Conservation (phyloP, 441 rosid genomes). For the Rhodomyrtus psidioides region DNA sequence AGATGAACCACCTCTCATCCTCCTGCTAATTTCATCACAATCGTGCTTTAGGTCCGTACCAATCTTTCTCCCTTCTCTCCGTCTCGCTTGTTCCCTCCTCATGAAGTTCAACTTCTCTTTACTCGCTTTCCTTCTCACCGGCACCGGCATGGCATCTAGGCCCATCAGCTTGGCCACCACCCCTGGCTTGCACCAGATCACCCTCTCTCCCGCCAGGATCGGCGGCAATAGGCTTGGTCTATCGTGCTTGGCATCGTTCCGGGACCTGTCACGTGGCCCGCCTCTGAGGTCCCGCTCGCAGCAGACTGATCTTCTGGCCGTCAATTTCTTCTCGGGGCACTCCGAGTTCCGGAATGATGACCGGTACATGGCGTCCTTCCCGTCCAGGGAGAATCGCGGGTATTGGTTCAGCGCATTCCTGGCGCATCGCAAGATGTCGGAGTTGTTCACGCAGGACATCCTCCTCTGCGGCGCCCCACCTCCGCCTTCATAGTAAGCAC, state of each 20-base stretch:
- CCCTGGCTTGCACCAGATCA: conserved; percentile 84
- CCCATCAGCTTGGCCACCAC: conserved; percentile 90
- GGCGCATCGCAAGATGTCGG: conserved; percentile 69
- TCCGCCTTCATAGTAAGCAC: not conserved
- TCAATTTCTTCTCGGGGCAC: conserved; percentile 23
- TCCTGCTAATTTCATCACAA: not conserved
- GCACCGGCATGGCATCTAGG: conserved; percentile 64
- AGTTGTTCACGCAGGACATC: conserved; percentile 73
- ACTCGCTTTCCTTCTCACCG: conserved; percentile 9
- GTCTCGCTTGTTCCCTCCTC: conserved; percentile 41
- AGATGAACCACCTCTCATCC: conserved; percentile 8
- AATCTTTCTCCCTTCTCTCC: conserved; percentile 31
- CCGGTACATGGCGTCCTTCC: conserved; percentile 82
- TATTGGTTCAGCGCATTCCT: conserved; percentile 77
- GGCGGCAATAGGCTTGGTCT: conserved; percentile 20
- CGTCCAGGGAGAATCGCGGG: conserved; percentile 88
- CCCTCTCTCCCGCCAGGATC: conserved; percentile 42
- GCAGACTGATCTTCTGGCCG: conserved; percentile 8
- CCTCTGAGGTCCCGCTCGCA: not conserved
- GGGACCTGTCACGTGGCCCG: not conserved
- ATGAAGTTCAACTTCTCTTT: conserved; percentile 19
- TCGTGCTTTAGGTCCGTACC: conserved; percentile 7
- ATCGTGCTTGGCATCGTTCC: not conserved
- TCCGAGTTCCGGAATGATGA: conserved; percentile 50
- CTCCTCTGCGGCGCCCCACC: conserved; percentile 16